These are phyloP conservation scores for Cicer yamashitae DNA, from an alignment of 306 rosid genomes.

Conservation along the genomic window DNA sequence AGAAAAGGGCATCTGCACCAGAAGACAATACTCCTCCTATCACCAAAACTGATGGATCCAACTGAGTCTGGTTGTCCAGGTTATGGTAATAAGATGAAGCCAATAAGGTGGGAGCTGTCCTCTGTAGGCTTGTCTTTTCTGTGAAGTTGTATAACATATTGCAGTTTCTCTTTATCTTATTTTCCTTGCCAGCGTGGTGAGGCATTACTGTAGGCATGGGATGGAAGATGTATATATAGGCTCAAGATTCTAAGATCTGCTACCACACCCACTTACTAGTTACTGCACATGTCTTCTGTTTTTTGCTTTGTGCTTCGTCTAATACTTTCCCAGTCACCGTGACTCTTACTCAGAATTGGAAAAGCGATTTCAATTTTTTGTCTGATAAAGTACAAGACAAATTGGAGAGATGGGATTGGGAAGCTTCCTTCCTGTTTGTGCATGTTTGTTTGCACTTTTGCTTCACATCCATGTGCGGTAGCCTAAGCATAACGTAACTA, in stretches of 20 bases:
- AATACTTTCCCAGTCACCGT: background rate
- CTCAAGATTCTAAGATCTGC: background rate
- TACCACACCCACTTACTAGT: background rate
- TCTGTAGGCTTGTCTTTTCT: constrained; percentile 17
- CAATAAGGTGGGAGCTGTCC: background rate
- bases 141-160: constrained; percentile 25
- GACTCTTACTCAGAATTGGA: background rate
- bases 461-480: no score
- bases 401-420: background rate
- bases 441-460: background rate
- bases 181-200: constrained; percentile 6
- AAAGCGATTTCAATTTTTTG: background rate
- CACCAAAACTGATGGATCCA: constrained; percentile 33
- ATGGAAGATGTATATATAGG: background rate
- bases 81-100: constrained; percentile 1
- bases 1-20: constrained; percentile 51
- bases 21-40: constrained; percentile 45
- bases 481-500: no score
- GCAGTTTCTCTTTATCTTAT: constrained; percentile 14
- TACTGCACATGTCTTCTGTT: background rate
- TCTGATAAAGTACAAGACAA: background rate
- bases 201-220: background rate
- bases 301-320: background rate
- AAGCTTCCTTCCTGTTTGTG: background rate
- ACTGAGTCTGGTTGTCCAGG: constrained; percentile 39